Evolutionary conservation across 2,329 filamentous ascomycete genomes (phyloP), one percentile per base, ranked within the genome.

Genomic region (Xylaria sp.): DNA sequence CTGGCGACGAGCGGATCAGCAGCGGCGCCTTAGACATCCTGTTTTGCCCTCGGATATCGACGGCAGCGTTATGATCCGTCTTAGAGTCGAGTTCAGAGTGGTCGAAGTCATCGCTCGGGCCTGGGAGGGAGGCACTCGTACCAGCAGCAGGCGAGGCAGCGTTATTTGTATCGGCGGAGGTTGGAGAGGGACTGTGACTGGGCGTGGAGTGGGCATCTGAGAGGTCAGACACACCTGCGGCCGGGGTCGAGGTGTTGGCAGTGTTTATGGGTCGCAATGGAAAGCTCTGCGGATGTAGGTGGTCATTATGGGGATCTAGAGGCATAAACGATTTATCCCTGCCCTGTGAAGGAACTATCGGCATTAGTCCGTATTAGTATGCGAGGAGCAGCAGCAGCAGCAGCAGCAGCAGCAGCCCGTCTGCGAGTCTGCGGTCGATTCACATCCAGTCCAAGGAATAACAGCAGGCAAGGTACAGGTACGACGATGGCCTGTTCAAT

Each of bases 1-100:
- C 81, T 40, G 83, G 83, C 60, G 83, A 82, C 45, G 83, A 83
- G 56, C 82, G 80, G 68, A 84, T 71, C 49, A 87, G 73, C 52
- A 86, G 77, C 54, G 83, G 83, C 57, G 78, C 74, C 67, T 74
- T 75, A 46, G 74, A 76, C 74, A 76, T 76, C 44, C 37, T 66
- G 46, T 40, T 56, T 50, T 48, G 46, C 44, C 54, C 56, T 56
- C 48, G 52, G 55, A 45, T 46, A 37, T 61, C 50, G 54, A 52
- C 50, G 54, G 57, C 52, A 56, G 37, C 50, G 58, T 63, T 52
- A 44, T 50, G 43, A 54, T 57, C 63, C 49, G 63, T 57, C 52
- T 66, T 57, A 59, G 44, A 20, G 44, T 61, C 57, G 52, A 48
- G 40, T 45, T 54, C 50, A 52, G 40, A 40, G 4, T 54, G 54